Conservation (phyloP, 2,329 filamentous ascomycete genomes). For the Blastomyces parvus region DNA sequence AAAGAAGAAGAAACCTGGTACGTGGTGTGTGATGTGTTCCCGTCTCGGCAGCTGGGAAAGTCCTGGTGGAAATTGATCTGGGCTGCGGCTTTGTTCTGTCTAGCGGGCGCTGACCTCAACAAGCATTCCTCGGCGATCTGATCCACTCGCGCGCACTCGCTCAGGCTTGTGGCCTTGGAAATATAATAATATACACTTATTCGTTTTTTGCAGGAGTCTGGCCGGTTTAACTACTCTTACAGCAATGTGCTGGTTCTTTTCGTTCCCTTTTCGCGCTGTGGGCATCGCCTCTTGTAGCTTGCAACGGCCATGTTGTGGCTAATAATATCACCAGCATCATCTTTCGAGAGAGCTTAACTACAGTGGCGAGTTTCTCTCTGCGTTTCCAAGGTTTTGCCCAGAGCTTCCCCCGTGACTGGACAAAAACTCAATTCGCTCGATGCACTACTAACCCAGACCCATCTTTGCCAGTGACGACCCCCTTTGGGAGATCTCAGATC, state of each 20-base stretch:
- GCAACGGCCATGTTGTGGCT: too few relatives aligned
- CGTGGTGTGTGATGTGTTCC: too few relatives aligned
- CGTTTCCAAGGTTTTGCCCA: neutral
- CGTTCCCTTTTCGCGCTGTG: neutral
- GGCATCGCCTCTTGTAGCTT: too few relatives aligned
- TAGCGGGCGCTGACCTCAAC: neutral
- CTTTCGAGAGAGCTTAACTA: neutral
- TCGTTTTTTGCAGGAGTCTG: neutral
- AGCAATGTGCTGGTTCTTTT: neutral
- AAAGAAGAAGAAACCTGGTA: neutral
- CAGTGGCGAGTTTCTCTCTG: neutral
- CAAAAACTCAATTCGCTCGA: neutral
- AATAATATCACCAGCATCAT: neutral
- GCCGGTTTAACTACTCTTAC: neutral
- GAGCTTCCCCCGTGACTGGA: neutral
- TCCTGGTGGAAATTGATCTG: neutral
- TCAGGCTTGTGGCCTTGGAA: neutral
- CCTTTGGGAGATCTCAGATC: neutral
- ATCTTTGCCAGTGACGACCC: neutral
- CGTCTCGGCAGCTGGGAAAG: neutral
- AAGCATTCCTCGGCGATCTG: neutral
- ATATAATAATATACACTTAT: neutral
- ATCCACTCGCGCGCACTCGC: neutral
- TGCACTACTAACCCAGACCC: neutral
- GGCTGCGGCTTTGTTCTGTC: neutral